Evolutionary conservation across 2,329 filamentous ascomycete species (phyloP).

Genomic region (Plenodomus tracheiphilus): DNA sequence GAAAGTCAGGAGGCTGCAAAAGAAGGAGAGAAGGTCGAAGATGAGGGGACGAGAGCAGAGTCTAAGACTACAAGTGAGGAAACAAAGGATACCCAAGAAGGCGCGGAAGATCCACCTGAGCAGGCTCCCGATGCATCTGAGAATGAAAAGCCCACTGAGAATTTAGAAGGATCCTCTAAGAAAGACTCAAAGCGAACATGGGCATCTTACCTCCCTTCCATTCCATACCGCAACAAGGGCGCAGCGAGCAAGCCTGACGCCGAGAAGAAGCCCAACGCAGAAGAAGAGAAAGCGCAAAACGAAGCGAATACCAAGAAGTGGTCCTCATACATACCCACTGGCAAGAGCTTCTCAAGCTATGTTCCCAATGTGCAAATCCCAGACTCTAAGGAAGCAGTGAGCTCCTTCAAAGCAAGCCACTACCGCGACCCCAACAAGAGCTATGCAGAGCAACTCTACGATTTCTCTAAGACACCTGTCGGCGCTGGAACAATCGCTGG

Average conservation of each 20-base stretch:
- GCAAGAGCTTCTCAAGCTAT: slow-evolving; percentile 53
- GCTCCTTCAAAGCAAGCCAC: slow-evolving; percentile 51
- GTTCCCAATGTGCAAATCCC: slow-evolving; percentile 46
- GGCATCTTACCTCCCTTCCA: slow-evolving; percentile 46
- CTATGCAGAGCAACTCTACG: slow-evolving; percentile 54
- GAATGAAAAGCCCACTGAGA: slow-evolving; percentile 22
- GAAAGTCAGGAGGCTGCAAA: slow-evolving; percentile 5
- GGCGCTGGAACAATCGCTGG: slow-evolving; percentile 52
- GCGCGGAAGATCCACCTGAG: slow-evolving; percentile 32
- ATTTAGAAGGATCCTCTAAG: slow-evolving; percentile 11
- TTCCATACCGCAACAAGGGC: slow-evolving; percentile 40
- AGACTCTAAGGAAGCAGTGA: slow-evolving; percentile 47
- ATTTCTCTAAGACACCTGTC: slow-evolving; percentile 56
- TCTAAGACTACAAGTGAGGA: background rate
- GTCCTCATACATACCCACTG: slow-evolving; percentile 53
- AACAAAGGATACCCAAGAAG: slow-evolving; percentile 14
- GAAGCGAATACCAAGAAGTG: slow-evolving; percentile 47
- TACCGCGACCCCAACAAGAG: slow-evolving; percentile 53
- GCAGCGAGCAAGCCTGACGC: slow-evolving; percentile 17
- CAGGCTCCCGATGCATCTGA: slow-evolving; percentile 33
- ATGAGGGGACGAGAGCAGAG: background rate
- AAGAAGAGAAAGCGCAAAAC: slow-evolving; percentile 38
- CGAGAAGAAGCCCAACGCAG: slow-evolving; percentile 26
- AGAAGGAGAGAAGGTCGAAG: slow-evolving; percentile 5
- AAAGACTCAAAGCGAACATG: slow-evolving; percentile 39